Evolutionary conservation across 768 basidiomycete species (phyloP).

Genomic region (Termitomyces sp.): DNA sequence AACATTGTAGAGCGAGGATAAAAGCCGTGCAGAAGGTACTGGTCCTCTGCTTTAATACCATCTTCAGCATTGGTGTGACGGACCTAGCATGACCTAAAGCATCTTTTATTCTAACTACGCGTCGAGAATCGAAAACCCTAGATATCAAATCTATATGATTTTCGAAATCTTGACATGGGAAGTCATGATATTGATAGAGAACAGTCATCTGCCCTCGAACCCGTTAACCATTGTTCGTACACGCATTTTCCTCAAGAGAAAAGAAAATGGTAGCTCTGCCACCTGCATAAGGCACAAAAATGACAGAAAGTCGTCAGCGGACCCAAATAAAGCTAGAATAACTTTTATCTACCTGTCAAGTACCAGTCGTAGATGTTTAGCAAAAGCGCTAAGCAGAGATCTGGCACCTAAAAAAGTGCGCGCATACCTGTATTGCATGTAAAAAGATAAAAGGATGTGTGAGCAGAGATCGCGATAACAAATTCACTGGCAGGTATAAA

Average conservation of each 20-base stretch:
- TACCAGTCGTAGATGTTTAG: no score
- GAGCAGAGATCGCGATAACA: no score
- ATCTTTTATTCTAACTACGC: not conserved
- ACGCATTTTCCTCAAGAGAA: not conserved
- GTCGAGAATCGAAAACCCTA: not conserved
- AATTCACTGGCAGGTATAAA: no score
- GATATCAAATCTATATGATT: not conserved
- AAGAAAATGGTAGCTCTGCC: not conserved
- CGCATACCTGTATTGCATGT: no score
- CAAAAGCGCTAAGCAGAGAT: no score
- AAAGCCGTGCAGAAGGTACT: not conserved
- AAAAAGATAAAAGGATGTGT: no score
- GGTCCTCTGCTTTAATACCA: not conserved
- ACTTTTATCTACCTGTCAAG: no score
- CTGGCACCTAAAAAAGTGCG: no score
- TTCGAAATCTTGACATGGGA: not conserved
- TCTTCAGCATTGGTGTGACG: not conserved
- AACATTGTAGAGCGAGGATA: not conserved
- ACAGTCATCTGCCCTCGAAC: not conserved
- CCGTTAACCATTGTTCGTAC: not conserved
- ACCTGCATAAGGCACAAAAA: not conserved
- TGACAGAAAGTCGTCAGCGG: not conserved
- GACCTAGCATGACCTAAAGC: not conserved
- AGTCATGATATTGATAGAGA: not conserved
- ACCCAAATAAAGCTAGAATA: not conserved